Percentiles rank a stretch among this genome's conserved stretches.
Conservation (phyloP, 345 rosid genomes). For the Hevea brasiliensis region DNA sequence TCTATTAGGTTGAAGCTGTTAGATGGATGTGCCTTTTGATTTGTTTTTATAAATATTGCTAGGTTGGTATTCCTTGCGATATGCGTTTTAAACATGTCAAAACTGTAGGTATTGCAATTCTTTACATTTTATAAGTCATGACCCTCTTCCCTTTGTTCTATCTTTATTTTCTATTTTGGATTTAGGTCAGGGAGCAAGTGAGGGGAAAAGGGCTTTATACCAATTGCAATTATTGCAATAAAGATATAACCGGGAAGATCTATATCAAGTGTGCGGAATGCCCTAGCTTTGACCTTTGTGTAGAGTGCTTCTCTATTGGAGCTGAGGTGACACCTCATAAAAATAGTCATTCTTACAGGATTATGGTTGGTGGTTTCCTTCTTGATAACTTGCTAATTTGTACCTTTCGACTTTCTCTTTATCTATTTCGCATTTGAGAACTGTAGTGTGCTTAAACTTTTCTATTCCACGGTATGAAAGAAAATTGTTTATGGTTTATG, state of each 20-base stretch:
- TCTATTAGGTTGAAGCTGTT: too few relatives aligned
- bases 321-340: constrained; percentile 91
- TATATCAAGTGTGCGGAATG: constrained; percentile 90
- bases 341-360: constrained; percentile 78
- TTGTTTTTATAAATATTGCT: too few relatives aligned
- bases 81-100: not conserved
- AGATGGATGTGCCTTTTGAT: not conserved
- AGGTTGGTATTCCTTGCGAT: too few relatives aligned
- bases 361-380: constrained; percentile 69
- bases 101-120: not conserved
- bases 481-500: not conserved
- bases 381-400: not conserved
- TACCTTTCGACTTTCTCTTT: not conserved
- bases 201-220: constrained; percentile 78
- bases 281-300: constrained; percentile 94
- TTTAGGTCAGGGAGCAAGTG: constrained; percentile 70
- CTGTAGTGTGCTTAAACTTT: constrained; percentile 10
- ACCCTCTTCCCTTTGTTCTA: not conserved
- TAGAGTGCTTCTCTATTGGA: constrained; percentile 97
- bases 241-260: constrained; percentile 86
- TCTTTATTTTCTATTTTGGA: constrained; percentile 10
- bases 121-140: too few relatives aligned
- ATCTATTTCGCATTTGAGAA: not conserved
- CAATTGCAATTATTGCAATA: constrained; percentile 98
- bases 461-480: not conserved